These are phyloP conservation scores for Eucalyptus victrix DNA, from an alignment of 345 rosid genomes.

Conservation along the genomic window DNA sequence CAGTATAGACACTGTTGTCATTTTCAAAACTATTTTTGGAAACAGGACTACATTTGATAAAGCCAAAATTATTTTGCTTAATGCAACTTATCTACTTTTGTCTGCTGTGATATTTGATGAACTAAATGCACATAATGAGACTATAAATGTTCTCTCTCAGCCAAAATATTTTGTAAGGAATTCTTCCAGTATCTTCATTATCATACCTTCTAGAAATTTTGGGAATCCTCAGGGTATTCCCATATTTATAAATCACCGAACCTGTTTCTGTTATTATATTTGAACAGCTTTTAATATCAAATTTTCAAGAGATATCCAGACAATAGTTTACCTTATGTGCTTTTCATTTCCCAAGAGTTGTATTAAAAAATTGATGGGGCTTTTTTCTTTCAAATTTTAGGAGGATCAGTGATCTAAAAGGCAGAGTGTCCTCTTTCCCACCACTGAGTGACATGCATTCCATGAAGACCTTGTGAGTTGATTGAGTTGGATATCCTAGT, in stretches of 20 bases:
- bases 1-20: neutral
- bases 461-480: constrained; percentile 68
- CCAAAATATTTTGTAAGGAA: neutral
- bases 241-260: neutral
- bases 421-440: constrained; percentile 46
- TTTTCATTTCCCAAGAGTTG: neutral
- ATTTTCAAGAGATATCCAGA: neutral
- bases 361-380: neutral
- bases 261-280: neutral
- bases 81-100: neutral
- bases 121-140: neutral
- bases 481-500: neutral
- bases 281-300: neutral
- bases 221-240: neutral
- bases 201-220: neutral
- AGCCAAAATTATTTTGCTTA: neutral
- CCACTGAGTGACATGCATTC: constrained; percentile 30
- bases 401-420: constrained; percentile 75
- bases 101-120: neutral
- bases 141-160: neutral
- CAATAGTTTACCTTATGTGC: neutral
- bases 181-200: neutral
- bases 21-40: neutral
- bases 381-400: constrained; percentile 14
- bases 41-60: neutral